A percentile compares a stretch with the other conserved stretches of the same genome.
These are phyloP conservation scores for Bruguiera sexangula DNA, from an alignment of 345 rosid species.

Conservation along the genomic window DNA sequence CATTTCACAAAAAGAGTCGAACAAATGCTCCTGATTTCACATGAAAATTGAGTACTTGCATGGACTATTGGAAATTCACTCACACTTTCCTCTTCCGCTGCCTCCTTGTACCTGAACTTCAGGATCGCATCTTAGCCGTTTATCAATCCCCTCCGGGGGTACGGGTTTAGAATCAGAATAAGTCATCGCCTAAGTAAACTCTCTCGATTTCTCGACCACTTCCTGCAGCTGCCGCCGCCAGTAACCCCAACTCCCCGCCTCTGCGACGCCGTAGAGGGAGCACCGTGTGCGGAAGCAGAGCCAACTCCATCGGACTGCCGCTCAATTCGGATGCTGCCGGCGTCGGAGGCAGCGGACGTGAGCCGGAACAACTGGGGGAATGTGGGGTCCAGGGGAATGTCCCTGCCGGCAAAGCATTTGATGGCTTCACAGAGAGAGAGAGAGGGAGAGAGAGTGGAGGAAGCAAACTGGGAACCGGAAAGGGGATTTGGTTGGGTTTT, in stretches of 20 bases:
- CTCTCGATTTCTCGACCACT: slow-evolving; percentile 75
- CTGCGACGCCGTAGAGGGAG: neutral
- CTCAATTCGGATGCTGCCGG: slow-evolving; percentile 48
- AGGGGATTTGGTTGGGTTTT: neutral
- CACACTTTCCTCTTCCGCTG: too few species aligned
- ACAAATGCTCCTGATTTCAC: too few species aligned
- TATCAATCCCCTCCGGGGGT: slow-evolving; percentile 64
- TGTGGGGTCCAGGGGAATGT: slow-evolving; percentile 44
- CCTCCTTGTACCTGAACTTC: slow-evolving; percentile 44
- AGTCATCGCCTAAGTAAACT: slow-evolving; percentile 88
- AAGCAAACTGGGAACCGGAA: neutral
- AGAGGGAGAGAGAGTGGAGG: neutral
- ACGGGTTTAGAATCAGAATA: slow-evolving; percentile 79
- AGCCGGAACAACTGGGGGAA: slow-evolving; percentile 30
- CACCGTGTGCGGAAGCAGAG: slow-evolving; percentile 13
- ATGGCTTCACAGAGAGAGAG: slow-evolving; percentile 2
- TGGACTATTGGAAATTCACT: too few species aligned
- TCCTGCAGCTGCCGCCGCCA: slow-evolving; percentile 21
- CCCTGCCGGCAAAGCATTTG: slow-evolving; percentile 66
- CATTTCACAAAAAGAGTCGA: too few species aligned
- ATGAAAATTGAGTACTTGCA: too few species aligned
- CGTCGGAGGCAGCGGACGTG: slow-evolving; percentile 41
- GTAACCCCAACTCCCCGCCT: slow-evolving; percentile 13
- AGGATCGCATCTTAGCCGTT: slow-evolving; percentile 73
- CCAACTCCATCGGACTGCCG: slow-evolving; percentile 40